Evolutionary conservation across 106 monocot genomes (phyloP).

Genomic region (Narthecium ossifragum): DNA sequence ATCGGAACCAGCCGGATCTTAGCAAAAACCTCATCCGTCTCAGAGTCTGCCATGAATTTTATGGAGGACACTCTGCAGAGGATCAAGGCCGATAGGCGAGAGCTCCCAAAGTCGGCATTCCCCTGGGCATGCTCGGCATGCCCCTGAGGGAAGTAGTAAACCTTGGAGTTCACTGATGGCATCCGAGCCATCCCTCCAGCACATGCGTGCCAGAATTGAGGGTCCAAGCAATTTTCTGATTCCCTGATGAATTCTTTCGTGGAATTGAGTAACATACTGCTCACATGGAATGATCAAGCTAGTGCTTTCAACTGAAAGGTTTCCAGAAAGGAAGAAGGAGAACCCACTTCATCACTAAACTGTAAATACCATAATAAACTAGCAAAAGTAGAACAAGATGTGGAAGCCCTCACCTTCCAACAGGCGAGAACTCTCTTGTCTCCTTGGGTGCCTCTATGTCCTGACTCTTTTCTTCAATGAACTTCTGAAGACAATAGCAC

Average conservation of each 20-base stretch:
- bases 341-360: too few species aligned
- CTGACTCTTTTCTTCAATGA: too few species aligned
- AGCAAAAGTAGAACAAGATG: too few species aligned
- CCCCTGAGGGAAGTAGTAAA: conserved; percentile 13
- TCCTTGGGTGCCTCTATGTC: too few species aligned
- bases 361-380: too few species aligned
- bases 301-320: too few species aligned
- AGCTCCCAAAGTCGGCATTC: neutral
- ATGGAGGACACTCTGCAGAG: neutral
- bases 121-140: conserved; percentile 9
- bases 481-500: too few species aligned
- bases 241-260: conserved; percentile 15
- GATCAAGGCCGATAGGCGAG: neutral
- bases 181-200: neutral
- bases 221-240: conserved; percentile 29
- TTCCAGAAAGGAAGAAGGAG: too few species aligned
- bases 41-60: conserved; percentile 1
- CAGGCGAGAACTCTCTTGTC: too few species aligned
- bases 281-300: too few species aligned
- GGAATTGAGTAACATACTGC: neutral
- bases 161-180: conserved; percentile 1
- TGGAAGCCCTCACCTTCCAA: too few species aligned
- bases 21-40: conserved; percentile 10
- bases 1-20: neutral
- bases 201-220: conserved; percentile 2